Percentiles rank a stretch among this genome's conserved stretches.
Evolutionary conservation across 1,284 basidiomycete genomes (phyloP).

Genomic region (Mycena citricolor): DNA sequence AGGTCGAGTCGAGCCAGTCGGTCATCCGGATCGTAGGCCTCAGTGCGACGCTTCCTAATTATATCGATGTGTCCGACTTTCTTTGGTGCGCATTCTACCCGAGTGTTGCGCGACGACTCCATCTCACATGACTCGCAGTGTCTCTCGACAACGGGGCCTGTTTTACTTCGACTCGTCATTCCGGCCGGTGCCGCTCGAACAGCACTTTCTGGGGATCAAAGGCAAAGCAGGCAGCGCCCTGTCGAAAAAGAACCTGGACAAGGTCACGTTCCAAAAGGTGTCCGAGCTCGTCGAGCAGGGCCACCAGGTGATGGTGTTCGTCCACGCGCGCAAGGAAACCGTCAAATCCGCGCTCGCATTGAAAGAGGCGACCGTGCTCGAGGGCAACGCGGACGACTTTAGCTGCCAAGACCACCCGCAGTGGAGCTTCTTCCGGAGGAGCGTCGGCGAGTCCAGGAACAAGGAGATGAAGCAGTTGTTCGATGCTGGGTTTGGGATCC

Average conservation of each 20-base stretch:
- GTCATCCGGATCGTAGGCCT: slow-evolving; percentile 98
- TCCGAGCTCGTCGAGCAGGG: slow-evolving; percentile 80
- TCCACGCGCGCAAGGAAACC: slow-evolving; percentile 97
- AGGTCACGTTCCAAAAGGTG: slow-evolving; percentile 90
- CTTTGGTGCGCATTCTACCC: slow-evolving; percentile 62
- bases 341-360: slow-evolving; percentile 91
- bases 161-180: slow-evolving; percentile 99
- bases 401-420: slow-evolving; percentile 79
- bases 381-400: slow-evolving; percentile 78
- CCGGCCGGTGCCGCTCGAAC: slow-evolving; percentile 94
- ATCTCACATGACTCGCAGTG: slow-evolving; percentile 46
- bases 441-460: slow-evolving; percentile 82
- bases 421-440: slow-evolving; percentile 74
- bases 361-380: slow-evolving; percentile 76
- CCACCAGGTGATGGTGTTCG: slow-evolving; percentile 99
- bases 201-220: slow-evolving; percentile 94
- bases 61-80: slow-evolving; percentile 96
- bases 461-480: slow-evolving; percentile 98
- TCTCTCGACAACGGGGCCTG: slow-evolving; percentile 87
- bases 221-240: slow-evolving; percentile 83
- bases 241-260: slow-evolving; percentile 87
- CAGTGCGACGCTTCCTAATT: slow-evolving; percentile 98
- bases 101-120: not conserved
- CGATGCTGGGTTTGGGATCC: slow-evolving; percentile 93
- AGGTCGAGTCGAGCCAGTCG: slow-evolving; percentile 96